Evolutionary conservation across 352 stramenopile species (phyloP), one percentile per base, ranked within the genome.

Genomic region (Pythium apleroticum): DNA sequence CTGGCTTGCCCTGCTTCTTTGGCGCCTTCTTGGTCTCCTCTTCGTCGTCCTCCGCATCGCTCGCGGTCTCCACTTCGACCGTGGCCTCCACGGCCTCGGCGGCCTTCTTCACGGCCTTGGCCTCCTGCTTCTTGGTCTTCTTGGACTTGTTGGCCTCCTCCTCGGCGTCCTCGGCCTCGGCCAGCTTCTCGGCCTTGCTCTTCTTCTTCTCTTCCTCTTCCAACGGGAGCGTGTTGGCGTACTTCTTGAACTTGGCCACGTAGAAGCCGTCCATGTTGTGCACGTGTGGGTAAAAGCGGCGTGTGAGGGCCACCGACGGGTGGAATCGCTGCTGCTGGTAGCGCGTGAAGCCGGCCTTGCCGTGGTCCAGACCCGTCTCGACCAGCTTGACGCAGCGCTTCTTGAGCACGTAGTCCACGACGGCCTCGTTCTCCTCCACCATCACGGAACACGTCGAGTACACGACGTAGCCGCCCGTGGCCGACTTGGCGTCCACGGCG

Each of bases 231-330:
- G 76, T 90, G 65, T 99, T 98, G 49, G 96, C 97, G 48, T 98
- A 93, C 80, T 99, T 99, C 73, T 99, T 97, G 55, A 99, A 96
- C 83, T 99, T 99, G 39, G 96, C 97, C 31, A 99, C 97, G 79
- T 98, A 99, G 79, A 99, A 99, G 39, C 98, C 98, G 79, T 99
- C 98, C 97, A 99, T 99, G 81, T 99, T 99, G 86, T 99, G 98
- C 69, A 97, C 97, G 74, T 99, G 98, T 43, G 98, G 98, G 81
- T 99, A 99, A 74, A 99, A 99, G 57, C 98, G 86, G 33, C 96
- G 76, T 39, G 97, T 98, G 43, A 99, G 80, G 22, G 86, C 83
- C 66, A 99, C 73, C 20, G 92, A 98, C 22, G 97, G 97, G 80
- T 99, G 97, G 84, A 99, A 99, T 58, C 97, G 85, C 68, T 98